Evolutionary conservation across 352 stramenopile species (phyloP).

Genomic region (Pythium biforme): DNA sequence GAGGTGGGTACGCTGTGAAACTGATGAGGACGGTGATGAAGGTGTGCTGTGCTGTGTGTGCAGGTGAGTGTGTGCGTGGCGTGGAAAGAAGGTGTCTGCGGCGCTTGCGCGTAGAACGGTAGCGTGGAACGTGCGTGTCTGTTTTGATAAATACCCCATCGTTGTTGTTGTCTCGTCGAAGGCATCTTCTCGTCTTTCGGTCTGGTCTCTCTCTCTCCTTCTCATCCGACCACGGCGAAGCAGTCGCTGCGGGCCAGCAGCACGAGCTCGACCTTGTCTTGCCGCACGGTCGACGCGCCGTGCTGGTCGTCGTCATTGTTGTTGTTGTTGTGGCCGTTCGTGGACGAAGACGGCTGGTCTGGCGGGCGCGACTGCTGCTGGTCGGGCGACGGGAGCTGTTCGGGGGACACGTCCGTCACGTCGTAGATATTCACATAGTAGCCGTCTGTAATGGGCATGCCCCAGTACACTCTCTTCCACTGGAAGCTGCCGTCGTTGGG

Average conservation of each 20-base stretch:
- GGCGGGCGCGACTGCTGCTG: conserved; percentile 25
- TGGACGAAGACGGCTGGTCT: conserved; percentile 17
- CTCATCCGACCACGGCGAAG: conserved; percentile 61
- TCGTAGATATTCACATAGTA: conserved; percentile 91
- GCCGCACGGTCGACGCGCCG: not conserved
- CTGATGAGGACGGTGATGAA: not conserved
- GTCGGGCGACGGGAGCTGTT: conserved; percentile 23
- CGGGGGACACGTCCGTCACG: conserved; percentile 47
- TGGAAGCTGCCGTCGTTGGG: conserved; percentile 67
- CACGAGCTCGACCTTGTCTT: conserved; percentile 33
- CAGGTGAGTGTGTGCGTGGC: not conserved
- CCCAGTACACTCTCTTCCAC: conserved; percentile 83
- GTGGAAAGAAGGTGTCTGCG: conserved; percentile 5
- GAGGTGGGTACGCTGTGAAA: no score
- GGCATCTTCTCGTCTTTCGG: conserved; percentile 1
- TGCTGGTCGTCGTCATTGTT: conserved; percentile 6
- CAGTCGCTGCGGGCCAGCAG: conserved; percentile 68
- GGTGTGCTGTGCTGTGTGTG: not conserved
- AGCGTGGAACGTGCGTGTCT: conserved; percentile 4
- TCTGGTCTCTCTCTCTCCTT: not conserved
- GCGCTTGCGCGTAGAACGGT: not conserved
- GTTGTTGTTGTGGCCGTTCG: conserved; percentile 1
- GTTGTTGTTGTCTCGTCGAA: conserved; percentile 3
- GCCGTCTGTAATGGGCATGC: conserved; percentile 79
- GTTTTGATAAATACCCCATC: conserved; percentile 16